phyloP scores from a whole-genome alignment of 2,329 filamentous ascomycete genomes.

The Pyrenochaeta sp. region DNA sequence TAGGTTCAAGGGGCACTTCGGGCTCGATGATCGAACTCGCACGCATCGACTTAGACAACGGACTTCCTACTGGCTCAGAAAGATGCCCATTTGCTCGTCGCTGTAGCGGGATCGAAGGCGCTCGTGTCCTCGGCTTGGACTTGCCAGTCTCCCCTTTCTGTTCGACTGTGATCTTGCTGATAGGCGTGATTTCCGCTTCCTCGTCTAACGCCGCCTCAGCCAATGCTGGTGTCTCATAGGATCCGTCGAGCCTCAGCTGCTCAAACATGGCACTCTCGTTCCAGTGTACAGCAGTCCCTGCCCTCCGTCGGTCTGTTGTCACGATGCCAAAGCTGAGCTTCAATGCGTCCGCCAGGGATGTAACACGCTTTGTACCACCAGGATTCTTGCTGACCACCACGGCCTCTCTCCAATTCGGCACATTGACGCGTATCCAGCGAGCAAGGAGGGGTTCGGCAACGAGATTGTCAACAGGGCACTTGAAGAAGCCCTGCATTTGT shows the following conservation, averaged over 20 bases:
- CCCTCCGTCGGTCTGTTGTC: conserved; percentile 73
- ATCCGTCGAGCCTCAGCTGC: conserved; percentile 52
- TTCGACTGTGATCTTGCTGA: conserved; percentile 34
- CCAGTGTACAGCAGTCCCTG: conserved; percentile 63
- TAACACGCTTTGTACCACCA: conserved; percentile 95
- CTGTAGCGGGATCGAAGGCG: conserved; percentile 38
- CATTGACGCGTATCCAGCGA: conserved; percentile 91
- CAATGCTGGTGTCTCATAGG: conserved; percentile 49
- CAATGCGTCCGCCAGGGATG: conserved; percentile 90
- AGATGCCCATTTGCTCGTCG: conserved; percentile 38
- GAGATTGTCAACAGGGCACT: conserved; percentile 95
- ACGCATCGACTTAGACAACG: conserved; percentile 47
- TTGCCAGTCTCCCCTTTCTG: conserved; percentile 37
- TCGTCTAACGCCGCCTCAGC: conserved; percentile 42
- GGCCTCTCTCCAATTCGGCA: conserved; percentile 85
- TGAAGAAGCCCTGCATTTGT: conserved; percentile 99
- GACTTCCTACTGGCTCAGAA: conserved; percentile 36
- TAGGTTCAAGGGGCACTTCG: conserved; percentile 37
- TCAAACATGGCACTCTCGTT: conserved; percentile 79
- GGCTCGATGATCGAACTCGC: conserved; percentile 45
- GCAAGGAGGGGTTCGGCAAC: conserved; percentile 95
- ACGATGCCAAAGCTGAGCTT: conserved; percentile 99
- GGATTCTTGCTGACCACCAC: conserved; percentile 99
- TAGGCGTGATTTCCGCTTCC: conserved; percentile 45
- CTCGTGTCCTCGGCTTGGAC: conserved; percentile 31